Base-by-base conservation (phyloP, 345 rosid genomes). In the Kandelia obovata region DNA sequence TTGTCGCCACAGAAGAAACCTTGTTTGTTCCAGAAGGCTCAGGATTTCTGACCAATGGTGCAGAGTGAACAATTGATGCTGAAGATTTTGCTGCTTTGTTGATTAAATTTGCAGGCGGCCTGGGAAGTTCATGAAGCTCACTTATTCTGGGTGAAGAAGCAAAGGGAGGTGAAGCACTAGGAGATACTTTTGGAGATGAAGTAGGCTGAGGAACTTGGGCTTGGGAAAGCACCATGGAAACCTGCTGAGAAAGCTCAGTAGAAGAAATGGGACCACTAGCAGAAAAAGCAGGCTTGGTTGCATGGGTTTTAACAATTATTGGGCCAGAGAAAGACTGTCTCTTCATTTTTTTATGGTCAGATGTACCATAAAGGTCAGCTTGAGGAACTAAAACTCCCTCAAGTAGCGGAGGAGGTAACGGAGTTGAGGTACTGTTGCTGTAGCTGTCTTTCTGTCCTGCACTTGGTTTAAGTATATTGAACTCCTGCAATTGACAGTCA, bases 41-140 rank as follows among this genome's bases (percentile, higher is more conserved):
- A 65, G 81, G 88, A 78, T 78, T 88, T 87, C 95, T 79, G 58
- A 80, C 73, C 66, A 96, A 73, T 7, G 98, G 99, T 31, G 98
- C 99, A 15, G 98, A 96, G 73, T 92, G 95, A 75, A 94, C 97
- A 55, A 83, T 70, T 52, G 74, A 58, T 58, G 71, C 79, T 25
- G 82, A 58, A 27, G 91, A 77, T 76, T 89, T 92, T 61, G 83
- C 77, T 21, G 87, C 75, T 82, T 85, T 86, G 61, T 78, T 64
- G 1, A 78, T 82, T 53, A 79, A 73, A 72, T 75, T 65, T 66
- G 74, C 79, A 0, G 99, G 98, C 26, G 99, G 98, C 83, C 96
- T 81, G 5, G 99, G 99, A 80, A 96, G 99, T 82, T 89, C 86
- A 61, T 96, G 98, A 69, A 90, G 97, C 84, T 89, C 96, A 43